Evolutionary conservation across 2,329 filamentous ascomycete species (phyloP).

Genomic region (Cercospora sp.): DNA sequence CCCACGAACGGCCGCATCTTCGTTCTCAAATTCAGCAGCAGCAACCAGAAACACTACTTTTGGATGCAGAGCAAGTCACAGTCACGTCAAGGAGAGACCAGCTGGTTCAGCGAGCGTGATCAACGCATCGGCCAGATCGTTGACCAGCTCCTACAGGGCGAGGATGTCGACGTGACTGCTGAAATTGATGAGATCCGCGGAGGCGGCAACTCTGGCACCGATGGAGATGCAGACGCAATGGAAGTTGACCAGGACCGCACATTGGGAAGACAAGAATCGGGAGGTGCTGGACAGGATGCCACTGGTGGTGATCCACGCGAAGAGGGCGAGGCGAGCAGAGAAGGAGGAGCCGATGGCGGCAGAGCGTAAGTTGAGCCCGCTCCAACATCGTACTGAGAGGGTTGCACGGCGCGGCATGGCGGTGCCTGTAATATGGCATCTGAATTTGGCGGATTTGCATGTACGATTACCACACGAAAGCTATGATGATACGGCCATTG

Average conservation of each 20-base stretch:
- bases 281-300: slow-evolving; percentile 80
- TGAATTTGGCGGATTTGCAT: slow-evolving; percentile 2
- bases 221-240: slow-evolving; percentile 49
- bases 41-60: slow-evolving; percentile 87
- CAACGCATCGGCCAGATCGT: slow-evolving; percentile 86
- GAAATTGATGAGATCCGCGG: slow-evolving; percentile 65
- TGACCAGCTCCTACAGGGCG: slow-evolving; percentile 79
- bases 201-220: slow-evolving; percentile 61
- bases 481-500: slow-evolving; percentile 18
- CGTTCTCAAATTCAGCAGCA: slow-evolving; percentile 89
- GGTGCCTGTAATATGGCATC: slow-evolving; percentile 6
- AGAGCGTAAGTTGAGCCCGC: slow-evolving; percentile 84
- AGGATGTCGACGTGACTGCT: slow-evolving; percentile 75
- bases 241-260: slow-evolving; percentile 75
- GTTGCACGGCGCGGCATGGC: slow-evolving; percentile 1
- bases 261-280: slow-evolving; percentile 63
- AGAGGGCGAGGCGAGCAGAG: slow-evolving; percentile 83
- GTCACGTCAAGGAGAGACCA: slow-evolving; percentile 65
- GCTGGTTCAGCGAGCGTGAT: slow-evolving; percentile 82
- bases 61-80: slow-evolving; percentile 94
- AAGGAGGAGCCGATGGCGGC: slow-evolving; percentile 93
- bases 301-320: slow-evolving; percentile 89
- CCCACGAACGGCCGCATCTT: slow-evolving; percentile 84
- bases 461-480: slow-evolving; percentile 22
- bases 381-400: background rate